Percentiles rank a stretch among this genome's conserved stretches.
Conservation (phyloP, 169 alveolate genomes). For the Plasmodium vivax region DNA sequence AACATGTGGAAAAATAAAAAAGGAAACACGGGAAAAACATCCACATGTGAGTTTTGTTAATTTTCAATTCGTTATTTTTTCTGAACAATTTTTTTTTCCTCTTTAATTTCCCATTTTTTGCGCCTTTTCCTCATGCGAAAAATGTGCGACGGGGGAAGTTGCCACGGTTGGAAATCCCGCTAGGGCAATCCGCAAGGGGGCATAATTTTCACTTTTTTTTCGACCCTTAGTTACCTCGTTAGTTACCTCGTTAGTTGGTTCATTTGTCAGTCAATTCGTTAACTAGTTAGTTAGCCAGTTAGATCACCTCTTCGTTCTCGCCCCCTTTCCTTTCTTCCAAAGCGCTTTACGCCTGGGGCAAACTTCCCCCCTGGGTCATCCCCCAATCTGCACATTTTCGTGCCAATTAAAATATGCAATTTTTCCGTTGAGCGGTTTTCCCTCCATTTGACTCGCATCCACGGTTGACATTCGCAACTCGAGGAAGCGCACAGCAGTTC, state of each 20-base stretch:
- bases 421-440: neutral
- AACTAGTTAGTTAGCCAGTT: neutral
- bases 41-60: neutral
- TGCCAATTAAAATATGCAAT: neutral
- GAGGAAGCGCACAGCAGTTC: neutral
- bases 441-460: neutral
- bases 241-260: neutral
- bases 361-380: neutral
- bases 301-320: neutral
- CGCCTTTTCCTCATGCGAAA: neutral
- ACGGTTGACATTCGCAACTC: neutral
- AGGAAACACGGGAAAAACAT: neutral
- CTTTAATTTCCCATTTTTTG: neutral
- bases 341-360: neutral
- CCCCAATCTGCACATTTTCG: neutral
- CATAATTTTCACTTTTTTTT: neutral
- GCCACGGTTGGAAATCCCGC: neutral
- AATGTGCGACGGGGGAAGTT: neutral
- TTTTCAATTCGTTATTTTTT: neutral
- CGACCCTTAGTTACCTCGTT: neutral
- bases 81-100: neutral
- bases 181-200: neutral
- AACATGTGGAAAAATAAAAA: neutral
- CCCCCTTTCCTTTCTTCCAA: neutral
- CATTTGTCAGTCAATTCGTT: neutral